phyloP scores from a whole-genome alignment of 257 asterid genomes.

The Haberlea rhodopensis region DNA sequence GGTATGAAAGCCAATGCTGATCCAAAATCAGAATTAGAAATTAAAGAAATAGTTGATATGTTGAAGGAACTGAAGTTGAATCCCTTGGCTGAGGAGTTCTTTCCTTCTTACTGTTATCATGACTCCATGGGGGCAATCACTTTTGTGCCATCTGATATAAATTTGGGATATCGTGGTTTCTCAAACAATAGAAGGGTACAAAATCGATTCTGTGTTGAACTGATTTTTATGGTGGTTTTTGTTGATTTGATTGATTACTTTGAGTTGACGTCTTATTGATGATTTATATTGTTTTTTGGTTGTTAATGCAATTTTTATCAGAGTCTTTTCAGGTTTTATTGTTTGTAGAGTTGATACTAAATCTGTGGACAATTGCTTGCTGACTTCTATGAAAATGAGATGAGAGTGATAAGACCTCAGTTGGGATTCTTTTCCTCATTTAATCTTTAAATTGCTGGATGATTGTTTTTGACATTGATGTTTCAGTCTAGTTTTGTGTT shows the following conservation, averaged over 20 bases:
- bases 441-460: background rate
- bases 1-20: constrained; percentile 42
- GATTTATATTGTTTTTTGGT: constrained; percentile 8
- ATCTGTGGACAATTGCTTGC: background rate
- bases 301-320: background rate
- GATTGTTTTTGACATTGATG: background rate
- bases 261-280: constrained; percentile 23
- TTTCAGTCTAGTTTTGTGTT: too few species aligned
- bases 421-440: background rate
- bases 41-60: constrained; percentile 67
- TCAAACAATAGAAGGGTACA: constrained; percentile 68
- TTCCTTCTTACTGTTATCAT: constrained; percentile 65
- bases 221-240: constrained; percentile 6
- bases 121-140: constrained; percentile 45
- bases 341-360: constrained; percentile 15
- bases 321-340: constrained; percentile 16
- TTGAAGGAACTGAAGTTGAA: constrained; percentile 71
- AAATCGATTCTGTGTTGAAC: constrained; percentile 19
- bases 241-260: constrained; percentile 11
- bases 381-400: constrained; percentile 6
- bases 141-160: constrained; percentile 43
- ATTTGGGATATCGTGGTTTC: constrained; percentile 47
- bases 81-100: constrained; percentile 86
- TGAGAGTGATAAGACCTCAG: background rate
- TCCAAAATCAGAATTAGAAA: constrained; percentile 59